These are phyloP conservation scores for Rosa multiflora DNA, from an alignment of 306 rosid genomes.

Conservation along the genomic window DNA sequence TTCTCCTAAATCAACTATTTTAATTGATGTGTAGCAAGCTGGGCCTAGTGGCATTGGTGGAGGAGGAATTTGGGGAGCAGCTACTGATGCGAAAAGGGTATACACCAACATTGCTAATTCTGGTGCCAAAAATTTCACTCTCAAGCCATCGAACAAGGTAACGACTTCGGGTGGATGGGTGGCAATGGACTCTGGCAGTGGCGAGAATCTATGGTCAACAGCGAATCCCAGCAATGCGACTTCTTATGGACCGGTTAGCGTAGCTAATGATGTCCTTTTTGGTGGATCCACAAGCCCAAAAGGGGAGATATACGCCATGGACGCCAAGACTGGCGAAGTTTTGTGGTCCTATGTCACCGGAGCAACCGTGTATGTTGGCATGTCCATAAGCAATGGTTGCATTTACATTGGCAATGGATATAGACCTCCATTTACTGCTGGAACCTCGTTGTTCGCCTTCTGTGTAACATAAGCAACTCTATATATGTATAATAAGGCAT, in stretches of 20 bases:
- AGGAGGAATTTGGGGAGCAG: slow-evolving; percentile 57
- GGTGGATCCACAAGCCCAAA: slow-evolving; percentile 30
- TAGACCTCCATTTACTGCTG: background rate
- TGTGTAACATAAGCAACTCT: background rate
- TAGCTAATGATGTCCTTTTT: slow-evolving; percentile 47
- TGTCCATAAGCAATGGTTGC: slow-evolving; percentile 11
- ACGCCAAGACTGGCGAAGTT: slow-evolving; percentile 29
- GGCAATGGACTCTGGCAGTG: slow-evolving; percentile 40
- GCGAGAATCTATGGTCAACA: slow-evolving; percentile 41
- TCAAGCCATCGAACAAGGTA: slow-evolving; percentile 32
- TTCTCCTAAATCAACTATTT: too few relatives aligned
- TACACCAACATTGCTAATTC: slow-evolving; percentile 52
- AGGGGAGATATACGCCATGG: slow-evolving; percentile 42
- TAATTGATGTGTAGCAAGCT: slow-evolving; percentile 19
- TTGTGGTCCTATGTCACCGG: slow-evolving; percentile 39
- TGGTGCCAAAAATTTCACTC: slow-evolving; percentile 31
- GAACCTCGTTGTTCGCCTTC: slow-evolving; percentile 17
- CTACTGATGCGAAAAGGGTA: slow-evolving; percentile 41
- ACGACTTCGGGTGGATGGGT: slow-evolving; percentile 53
- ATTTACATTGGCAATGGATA: background rate
- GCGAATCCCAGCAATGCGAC: slow-evolving; percentile 28
- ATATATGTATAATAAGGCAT: background rate
- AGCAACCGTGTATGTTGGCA: slow-evolving; percentile 44
- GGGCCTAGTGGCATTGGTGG: slow-evolving; percentile 42
- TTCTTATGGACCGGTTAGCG: slow-evolving; percentile 35